phyloP scores from a whole-genome alignment of 2,329 filamentous ascomycete species.

The Talaromyces sp. region DNA sequence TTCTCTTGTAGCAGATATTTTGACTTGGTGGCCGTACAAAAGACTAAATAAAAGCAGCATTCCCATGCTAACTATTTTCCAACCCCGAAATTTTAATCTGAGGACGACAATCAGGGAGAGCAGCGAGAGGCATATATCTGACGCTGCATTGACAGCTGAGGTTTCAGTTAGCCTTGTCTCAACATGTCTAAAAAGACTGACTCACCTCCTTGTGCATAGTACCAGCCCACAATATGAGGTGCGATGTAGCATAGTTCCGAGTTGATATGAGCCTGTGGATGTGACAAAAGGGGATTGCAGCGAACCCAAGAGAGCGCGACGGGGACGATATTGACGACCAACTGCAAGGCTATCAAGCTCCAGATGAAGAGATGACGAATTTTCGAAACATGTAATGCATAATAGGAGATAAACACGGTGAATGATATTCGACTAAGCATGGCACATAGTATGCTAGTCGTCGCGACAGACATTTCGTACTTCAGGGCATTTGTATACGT shows the following conservation, averaged over 20 bases:
- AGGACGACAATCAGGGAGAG: constrained; percentile 7
- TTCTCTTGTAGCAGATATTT: not conserved
- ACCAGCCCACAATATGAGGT: constrained; percentile 1
- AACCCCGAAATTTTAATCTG: constrained; percentile 3
- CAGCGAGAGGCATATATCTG: constrained; percentile 8
- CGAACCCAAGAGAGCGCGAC: constrained; percentile 13
- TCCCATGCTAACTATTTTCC: constrained; percentile 1
- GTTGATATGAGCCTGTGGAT: not conserved
- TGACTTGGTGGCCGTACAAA: constrained; percentile 1
- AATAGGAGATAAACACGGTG: constrained; percentile 14
- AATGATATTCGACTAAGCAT: constrained; percentile 16
- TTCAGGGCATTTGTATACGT: constrained; percentile 9
- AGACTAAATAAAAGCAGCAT: constrained; percentile 8
- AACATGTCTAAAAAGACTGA: not conserved
- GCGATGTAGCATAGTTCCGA: constrained; percentile 13
- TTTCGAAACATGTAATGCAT: constrained; percentile 11
- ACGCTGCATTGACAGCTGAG: constrained; percentile 11
- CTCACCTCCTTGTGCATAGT: constrained; percentile 12
- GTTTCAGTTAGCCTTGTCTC: not conserved
- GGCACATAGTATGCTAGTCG: constrained; percentile 14
- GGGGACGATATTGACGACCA: constrained; percentile 13
- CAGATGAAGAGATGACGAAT: constrained; percentile 13
- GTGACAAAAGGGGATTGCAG: not conserved
- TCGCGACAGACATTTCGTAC: constrained; percentile 14
- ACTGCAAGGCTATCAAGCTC: constrained; percentile 12